Base-by-base conservation (phyloP, 2,329 filamentous ascomycete genomes). In the Alternaria incomplexa region DNA sequence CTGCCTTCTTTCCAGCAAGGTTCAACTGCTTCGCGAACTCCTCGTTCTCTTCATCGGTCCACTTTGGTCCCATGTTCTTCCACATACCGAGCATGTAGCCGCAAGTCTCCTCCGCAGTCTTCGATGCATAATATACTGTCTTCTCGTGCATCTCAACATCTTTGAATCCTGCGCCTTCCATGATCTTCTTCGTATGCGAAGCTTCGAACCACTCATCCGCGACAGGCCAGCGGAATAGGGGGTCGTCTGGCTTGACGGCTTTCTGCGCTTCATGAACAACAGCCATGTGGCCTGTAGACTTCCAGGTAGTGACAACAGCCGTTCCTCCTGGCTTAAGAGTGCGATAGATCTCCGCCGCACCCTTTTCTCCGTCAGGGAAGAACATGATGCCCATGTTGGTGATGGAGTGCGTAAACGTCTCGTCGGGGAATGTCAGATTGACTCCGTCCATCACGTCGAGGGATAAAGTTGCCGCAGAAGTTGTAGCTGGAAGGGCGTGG, bases 371-470 rank as follows among this genome's bases (percentile, higher is more conserved):
- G 12, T 68, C 67, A 1, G 61, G 25, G 53, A 78, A 80, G 60
- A 79, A 78, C 20, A 80, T 63, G 28, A 82, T 73, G 4, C 79
- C 80, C 48, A 81, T 73, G 65, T 79, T 81, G 4, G 79, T 82
- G 61, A 83, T 69, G 6, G 69, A 73, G 63, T 81, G 77, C 0
- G 74, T 77, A 61, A 82, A 82, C 4, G 58, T 62, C 3, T 70
- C 65, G 50, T 80, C 76, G 0, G 68, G 53, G 30, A 73, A 66
- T 2, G 44, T n/a, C 5, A 74, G 55, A 5, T 51, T 47, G n/a
- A 72, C 66, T 9, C 60, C 53, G 5, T 44, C 30, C 57, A 61
- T 57, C 12, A 58, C 44, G 6, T 63, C 53, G 22, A 57, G 61
- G 17, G 52, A 44, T 0, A 62, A 10, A 6, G 3, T 50, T 11